Conservation (phyloP, 2,329 filamentous ascomycete species). For the Dactylellina parvicollis region DNA sequence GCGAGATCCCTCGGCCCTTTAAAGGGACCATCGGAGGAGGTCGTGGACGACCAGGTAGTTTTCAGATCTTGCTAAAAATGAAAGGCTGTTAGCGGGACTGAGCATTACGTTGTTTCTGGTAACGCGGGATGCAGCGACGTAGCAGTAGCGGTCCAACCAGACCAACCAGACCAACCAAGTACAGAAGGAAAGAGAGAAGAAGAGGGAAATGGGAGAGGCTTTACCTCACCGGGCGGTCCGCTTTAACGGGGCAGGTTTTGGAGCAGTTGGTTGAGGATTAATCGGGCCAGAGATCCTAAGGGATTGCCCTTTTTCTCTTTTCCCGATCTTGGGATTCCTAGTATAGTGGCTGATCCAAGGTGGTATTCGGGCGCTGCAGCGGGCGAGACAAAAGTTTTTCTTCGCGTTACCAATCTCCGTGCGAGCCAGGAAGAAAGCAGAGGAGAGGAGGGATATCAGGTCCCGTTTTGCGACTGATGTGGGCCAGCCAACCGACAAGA, state of each 20-base stretch:
- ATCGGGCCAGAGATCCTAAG: conserved; percentile 41
- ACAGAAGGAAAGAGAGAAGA: conserved; percentile 4
- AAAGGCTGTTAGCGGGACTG: conserved; percentile 29
- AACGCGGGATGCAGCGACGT: conserved; percentile 46
- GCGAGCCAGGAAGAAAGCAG: conserved; percentile 31
- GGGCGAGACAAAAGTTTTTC: conserved; percentile 27
- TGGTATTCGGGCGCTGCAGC: conserved; percentile 49
- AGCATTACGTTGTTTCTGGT: conserved; percentile 41
- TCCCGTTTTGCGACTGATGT: conserved; percentile 28
- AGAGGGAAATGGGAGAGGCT: conserved; percentile 17
- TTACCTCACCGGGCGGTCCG: conserved; percentile 39
- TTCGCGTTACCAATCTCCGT: conserved; percentile 51
- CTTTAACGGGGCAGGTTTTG: conserved; percentile 28
- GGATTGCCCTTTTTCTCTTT: conserved; percentile 5
- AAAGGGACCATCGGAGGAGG: conserved; percentile 38
- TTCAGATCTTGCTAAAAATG: conserved; percentile 19
- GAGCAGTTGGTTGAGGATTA: background rate
- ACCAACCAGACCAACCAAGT: conserved; percentile 3
- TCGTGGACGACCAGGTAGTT: conserved; percentile 3
- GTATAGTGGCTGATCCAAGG: conserved; percentile 49
- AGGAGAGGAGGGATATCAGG: conserved; percentile 32
- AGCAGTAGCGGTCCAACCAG: conserved; percentile 7
- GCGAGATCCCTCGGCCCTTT: conserved; percentile 50
- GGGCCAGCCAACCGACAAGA: conserved; percentile 22
- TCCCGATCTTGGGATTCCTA: conserved; percentile 26